Conservation (phyloP, 2,329 filamentous ascomycete genomes). For the Rutstroemia sp. region DNA sequence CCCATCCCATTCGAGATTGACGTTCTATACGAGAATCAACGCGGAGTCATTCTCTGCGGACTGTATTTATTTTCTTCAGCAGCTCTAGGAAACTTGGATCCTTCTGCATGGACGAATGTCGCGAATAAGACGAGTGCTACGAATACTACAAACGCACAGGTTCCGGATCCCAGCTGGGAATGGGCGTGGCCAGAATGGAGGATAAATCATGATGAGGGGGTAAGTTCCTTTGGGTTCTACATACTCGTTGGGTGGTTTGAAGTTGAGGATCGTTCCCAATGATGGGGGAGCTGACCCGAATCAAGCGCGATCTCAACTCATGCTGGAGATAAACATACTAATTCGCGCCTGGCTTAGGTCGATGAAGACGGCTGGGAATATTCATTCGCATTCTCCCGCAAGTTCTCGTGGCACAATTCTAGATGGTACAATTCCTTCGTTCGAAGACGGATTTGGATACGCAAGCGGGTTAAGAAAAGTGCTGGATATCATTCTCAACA, state of each 20-base stretch:
- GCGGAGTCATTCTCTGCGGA: slow-evolving; percentile 84
- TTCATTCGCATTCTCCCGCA: slow-evolving; percentile 73
- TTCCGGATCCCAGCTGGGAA: slow-evolving; percentile 91
- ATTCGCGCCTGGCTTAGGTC: neutral
- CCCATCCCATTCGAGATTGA: slow-evolving; percentile 55
- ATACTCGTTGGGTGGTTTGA: neutral
- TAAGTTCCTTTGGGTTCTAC: slow-evolving; percentile 27
- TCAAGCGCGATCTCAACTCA: no score
- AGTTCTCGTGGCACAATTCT: slow-evolving; percentile 79
- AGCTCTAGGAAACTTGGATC: slow-evolving; percentile 80
- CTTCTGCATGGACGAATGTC: slow-evolving; percentile 75
- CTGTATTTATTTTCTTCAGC: slow-evolving; percentile 81
- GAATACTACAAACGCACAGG: slow-evolving; percentile 75
- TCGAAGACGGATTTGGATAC: slow-evolving; percentile 79
- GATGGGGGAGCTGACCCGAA: no score
- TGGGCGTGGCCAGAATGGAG: slow-evolving; percentile 70
- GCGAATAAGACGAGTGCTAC: slow-evolving; percentile 54
- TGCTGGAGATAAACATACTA: neutral
- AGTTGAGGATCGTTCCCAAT: neutral
- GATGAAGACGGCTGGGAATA: slow-evolving; percentile 97
- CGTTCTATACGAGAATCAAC: slow-evolving; percentile 90
- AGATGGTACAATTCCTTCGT: slow-evolving; percentile 95
- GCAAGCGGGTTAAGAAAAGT: slow-evolving; percentile 64
- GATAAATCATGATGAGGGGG: slow-evolving; percentile 64
- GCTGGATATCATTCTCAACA: slow-evolving; percentile 35